These are phyloP conservation scores for Deinandra increscens DNA, from an alignment of 129 eudicot species.

Conservation along the genomic window DNA sequence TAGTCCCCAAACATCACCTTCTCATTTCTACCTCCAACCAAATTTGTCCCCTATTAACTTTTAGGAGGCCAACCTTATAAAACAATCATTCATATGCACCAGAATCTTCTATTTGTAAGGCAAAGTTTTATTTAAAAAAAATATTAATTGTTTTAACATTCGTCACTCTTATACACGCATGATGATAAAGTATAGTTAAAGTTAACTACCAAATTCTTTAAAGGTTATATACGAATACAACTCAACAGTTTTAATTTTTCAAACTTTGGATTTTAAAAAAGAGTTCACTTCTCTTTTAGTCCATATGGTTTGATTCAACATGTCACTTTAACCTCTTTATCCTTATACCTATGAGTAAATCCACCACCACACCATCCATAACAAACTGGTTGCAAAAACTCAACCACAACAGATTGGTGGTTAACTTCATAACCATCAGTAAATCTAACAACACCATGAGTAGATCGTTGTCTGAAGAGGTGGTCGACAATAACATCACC, in stretches of 20 bases:
- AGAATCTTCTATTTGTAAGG: constrained; percentile 3
- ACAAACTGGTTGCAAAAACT: too few relatives aligned
- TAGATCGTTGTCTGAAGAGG: too few relatives aligned
- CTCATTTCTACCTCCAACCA: constrained; percentile 20
- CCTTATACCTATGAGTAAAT: too few relatives aligned
- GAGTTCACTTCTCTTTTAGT: not conserved
- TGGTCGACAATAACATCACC: too few relatives aligned
- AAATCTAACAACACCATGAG: too few relatives aligned
- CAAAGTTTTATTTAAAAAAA: not conserved
- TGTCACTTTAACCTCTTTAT: too few relatives aligned
- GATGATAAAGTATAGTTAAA: not conserved
- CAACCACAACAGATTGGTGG: too few relatives aligned
- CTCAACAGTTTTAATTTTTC: not conserved
- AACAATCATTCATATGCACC: constrained; percentile 19
- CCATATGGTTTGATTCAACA: too few relatives aligned
- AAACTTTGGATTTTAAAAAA: not conserved
- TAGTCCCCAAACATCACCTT: constrained; percentile 22
- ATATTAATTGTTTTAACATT: not conserved
- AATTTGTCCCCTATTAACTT: constrained; percentile 24
- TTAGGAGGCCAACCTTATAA: constrained; percentile 29
- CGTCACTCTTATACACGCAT: not conserved
- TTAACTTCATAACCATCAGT: too few relatives aligned
- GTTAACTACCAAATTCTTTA: not conserved
- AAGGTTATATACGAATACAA: not conserved
- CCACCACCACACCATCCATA: too few relatives aligned